A percentile compares a stretch with the other conserved stretches of the same genome.
Conservation (phyloP, 2,329 filamentous ascomycete species). For the Claviceps digitariae region DNA sequence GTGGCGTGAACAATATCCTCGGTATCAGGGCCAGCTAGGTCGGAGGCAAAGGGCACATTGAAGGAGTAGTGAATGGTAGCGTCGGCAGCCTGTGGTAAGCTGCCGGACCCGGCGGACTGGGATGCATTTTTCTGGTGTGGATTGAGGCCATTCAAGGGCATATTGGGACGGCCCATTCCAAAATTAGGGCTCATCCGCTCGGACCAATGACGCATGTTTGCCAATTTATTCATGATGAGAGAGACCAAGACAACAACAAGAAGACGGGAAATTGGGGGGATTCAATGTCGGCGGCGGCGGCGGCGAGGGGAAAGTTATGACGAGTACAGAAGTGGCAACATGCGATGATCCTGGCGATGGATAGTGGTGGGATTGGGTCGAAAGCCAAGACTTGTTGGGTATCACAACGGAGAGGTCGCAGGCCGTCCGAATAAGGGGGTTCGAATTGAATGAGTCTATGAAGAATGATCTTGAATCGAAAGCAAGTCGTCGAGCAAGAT, state of each 20-base stretch:
- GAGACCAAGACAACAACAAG: neutral
- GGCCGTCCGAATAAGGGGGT: neutral
- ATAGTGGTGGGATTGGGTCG: conserved; percentile 13
- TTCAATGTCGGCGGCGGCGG: conserved; percentile 2
- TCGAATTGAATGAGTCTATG: neutral
- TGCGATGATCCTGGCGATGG: conserved; percentile 4
- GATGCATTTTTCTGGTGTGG: conserved; percentile 43
- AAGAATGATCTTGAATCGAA: neutral
- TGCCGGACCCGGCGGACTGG: conserved; percentile 40
- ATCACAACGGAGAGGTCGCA: conserved; percentile 6
- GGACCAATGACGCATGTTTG: conserved; percentile 60
- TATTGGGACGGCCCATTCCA: conserved; percentile 47
- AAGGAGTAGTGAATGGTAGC: conserved; percentile 83
- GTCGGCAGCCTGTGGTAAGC: conserved; percentile 59
- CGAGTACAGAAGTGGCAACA: conserved; percentile 3
- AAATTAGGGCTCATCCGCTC: conserved; percentile 57
- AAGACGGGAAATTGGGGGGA: neutral
- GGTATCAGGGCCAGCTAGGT: conserved; percentile 79
- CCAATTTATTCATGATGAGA: conserved; percentile 54
- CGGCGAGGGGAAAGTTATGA: neutral
- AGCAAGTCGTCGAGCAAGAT: conserved; percentile 6
- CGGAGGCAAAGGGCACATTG: conserved; percentile 92
- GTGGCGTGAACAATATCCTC: conserved; percentile 93
- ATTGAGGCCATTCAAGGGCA: conserved; percentile 41
- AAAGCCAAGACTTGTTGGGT: conserved; percentile 12